Base-by-base conservation (phyloP, 2,329 filamentous ascomycete genomes). In the Diaporthe nobilis region DNA sequence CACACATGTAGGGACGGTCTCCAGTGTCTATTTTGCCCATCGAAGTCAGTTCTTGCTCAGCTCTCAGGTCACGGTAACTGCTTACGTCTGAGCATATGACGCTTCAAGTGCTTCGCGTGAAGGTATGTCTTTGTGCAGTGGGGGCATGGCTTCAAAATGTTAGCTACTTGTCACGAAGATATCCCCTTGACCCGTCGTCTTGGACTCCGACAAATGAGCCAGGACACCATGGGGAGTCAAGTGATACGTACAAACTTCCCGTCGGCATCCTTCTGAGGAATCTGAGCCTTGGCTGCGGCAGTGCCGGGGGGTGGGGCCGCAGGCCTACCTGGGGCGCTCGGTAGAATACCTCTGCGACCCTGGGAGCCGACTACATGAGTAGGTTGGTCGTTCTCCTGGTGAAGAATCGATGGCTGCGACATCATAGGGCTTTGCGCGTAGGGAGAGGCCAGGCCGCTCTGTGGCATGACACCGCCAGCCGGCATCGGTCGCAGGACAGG, bases 61-160 rank as follows among this genome's bases (percentile, higher is more conserved):
- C 72, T 71, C 76, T 79, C 77, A 82, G 75, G 74, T 65, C 67
- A n/a, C 28, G 73, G 22, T 61, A 67, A 65, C 34, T 37, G 94
- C 96, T 95, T 91, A 98, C 96, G 97, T 90, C 97, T 91, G 80
- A 98, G 88, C 76, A 98, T 90, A 89, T 98, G 97, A 81, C 97
- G 94, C 90, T 98, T 98, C 80, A 98, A 86, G 86, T 98, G 97
- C 89, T 99, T 98, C 63, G 96, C 94, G 84, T 98, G 97, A 75
- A 98, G 89, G 83, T 99, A 99, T 9, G 96, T 98, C 89, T 98
- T 98, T 81, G 95, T 98, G 87, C 97, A 99, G 85, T 98, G 96
- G 81, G 95, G 95, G 86, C 97, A 99, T 76, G 97, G 96, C 65
- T 70, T 55, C 47, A 42, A 42, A 20, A 55, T 13, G 34, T 70